Conservation (phyloP, 2,329 filamentous ascomycete species). For the Pseudocercospora eumusae region DNA sequence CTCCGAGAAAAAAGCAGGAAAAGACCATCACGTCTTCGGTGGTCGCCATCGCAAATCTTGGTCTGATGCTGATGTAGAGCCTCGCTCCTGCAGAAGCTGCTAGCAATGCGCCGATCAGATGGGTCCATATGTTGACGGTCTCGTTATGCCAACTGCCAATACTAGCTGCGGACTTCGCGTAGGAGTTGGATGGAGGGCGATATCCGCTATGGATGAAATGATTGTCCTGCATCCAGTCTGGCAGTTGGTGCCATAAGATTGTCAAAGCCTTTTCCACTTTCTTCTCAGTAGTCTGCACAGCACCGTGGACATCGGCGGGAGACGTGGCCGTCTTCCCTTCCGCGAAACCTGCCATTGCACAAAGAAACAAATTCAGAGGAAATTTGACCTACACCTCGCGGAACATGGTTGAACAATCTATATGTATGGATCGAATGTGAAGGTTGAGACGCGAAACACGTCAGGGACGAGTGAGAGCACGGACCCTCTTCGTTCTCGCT, state of each 20-base stretch:
- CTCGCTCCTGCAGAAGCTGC: constrained; percentile 56
- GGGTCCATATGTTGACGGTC: constrained; percentile 71
- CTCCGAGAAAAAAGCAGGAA: constrained; percentile 73
- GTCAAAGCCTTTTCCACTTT: constrained; percentile 45
- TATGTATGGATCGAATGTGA: not conserved
- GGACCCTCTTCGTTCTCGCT: constrained; percentile 7
- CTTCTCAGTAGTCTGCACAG: constrained; percentile 26
- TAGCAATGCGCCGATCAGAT: constrained; percentile 66
- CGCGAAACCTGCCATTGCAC: not conserved
- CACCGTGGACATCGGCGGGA: not conserved
- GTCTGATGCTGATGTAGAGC: constrained; percentile 60
- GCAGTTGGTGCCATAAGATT: constrained; percentile 51
- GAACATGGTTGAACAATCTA: not conserved
- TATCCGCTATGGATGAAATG: constrained; percentile 69
- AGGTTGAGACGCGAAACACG: constrained; percentile 9
- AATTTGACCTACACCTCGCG: not conserved
- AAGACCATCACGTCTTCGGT: constrained; percentile 70
- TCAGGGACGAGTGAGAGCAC: not conserved
- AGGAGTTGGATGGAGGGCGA: constrained; percentile 63
- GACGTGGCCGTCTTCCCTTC: not conserved
- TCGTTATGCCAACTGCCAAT: constrained; percentile 68
- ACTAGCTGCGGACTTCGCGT: constrained; percentile 58
- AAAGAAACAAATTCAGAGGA: not conserved
- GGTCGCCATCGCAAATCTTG: constrained; percentile 66
- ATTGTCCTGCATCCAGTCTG: constrained; percentile 60